These are phyloP conservation scores for Phylloporus rhodoxanthus DNA, from an alignment of 768 basidiomycete genomes.

Conservation along the genomic window DNA sequence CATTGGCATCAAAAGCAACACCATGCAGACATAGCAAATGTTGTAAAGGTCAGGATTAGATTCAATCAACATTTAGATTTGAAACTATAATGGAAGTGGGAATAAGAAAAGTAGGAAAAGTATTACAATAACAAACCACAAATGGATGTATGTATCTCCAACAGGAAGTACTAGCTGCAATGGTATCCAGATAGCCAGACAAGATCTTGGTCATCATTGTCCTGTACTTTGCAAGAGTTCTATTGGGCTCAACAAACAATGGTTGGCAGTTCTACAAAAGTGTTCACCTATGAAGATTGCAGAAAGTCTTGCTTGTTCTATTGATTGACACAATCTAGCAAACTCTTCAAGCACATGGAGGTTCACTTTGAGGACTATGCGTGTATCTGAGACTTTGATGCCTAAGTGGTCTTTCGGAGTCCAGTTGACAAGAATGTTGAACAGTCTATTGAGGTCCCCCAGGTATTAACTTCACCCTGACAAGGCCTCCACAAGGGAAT, in stretches of 20 bases:
- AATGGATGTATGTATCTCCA: no score
- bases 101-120: no score
- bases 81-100: no score
- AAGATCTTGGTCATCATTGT: slow-evolving; percentile 11
- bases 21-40: no score
- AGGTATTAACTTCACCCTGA: slow-evolving; percentile 34
- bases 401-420: slow-evolving; percentile 32
- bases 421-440: slow-evolving; percentile 34
- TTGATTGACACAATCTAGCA: not conserved
- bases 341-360: slow-evolving; percentile 28
- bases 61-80: no score
- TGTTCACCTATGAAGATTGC: slow-evolving; percentile 28
- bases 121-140: no score
- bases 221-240: slow-evolving; percentile 14
- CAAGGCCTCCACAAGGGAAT: slow-evolving; percentile 40
- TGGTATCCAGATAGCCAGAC: slow-evolving; percentile 14
- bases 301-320: slow-evolving; percentile 8
- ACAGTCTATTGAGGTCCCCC: slow-evolving; percentile 52
- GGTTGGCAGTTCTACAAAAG: not conserved
- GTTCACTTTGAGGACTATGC: slow-evolving; percentile 42
- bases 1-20: no score
- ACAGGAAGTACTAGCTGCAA: no score
- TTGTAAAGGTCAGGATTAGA: no score
- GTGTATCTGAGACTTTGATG: slow-evolving; percentile 35
- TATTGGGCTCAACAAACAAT: slow-evolving; percentile 12